Evolutionary conservation across 2,329 filamentous ascomycete genomes (phyloP).

Genomic region (Colletotrichum gloeosporioides): DNA sequence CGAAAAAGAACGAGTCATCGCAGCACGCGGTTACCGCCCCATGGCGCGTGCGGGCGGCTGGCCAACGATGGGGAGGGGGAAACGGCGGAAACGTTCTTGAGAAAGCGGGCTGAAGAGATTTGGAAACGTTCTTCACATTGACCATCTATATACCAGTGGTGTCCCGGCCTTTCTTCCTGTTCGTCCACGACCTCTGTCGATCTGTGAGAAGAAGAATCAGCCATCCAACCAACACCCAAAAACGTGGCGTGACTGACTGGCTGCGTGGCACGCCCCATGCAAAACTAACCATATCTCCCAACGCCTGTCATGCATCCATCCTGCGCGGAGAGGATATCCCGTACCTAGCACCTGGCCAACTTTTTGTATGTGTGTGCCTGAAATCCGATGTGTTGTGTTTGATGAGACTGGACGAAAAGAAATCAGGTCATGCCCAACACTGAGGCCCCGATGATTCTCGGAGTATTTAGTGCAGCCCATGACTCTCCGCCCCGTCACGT

Average conservation of each 20-base stretch:
- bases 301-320: constrained; percentile 22
- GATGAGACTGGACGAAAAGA: not conserved
- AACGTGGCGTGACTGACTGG: not conserved
- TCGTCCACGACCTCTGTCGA: not conserved
- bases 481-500: not conserved
- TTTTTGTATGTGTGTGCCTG: not conserved
- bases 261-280: constrained; percentile 2
- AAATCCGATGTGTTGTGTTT: not conserved
- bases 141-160: constrained; percentile 20
- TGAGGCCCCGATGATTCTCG: not conserved
- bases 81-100: not conserved
- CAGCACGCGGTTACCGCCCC: not conserved
- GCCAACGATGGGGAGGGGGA: not conserved
- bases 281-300: constrained; percentile 19
- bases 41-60: not conserved
- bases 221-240: not conserved
- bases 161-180: not conserved
- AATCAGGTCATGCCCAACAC: not conserved
- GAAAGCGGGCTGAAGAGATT: not conserved
- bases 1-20: not conserved
- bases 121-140: constrained; percentile 15
- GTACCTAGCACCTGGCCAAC: constrained; percentile 1
- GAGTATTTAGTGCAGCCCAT: not conserved
- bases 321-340: constrained; percentile 12
- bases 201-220: not conserved